Evolutionary conservation across 345 rosid genomes (phyloP), one percentile per base, ranked within the genome.

Genomic region (Diplotaxis tenuifolia): DNA sequence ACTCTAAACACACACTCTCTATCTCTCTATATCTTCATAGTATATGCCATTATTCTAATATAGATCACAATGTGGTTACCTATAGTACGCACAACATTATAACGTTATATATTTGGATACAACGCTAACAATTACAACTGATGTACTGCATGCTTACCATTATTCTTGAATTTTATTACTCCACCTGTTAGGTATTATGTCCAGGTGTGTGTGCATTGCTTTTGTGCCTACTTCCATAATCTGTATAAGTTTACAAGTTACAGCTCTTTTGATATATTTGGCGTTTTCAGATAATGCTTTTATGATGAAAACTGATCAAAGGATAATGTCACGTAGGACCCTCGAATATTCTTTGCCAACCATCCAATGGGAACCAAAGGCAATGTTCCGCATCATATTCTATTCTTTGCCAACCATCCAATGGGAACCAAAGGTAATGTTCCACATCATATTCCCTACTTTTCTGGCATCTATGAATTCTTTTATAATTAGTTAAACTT

Each of bases 391-490:
- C n/a, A n/a, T n/a, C n/a, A n/a, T n/a, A n/a, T n/a, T n/a, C n/a
- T 28, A 53, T 62, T 71, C 62, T 66, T 65, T 47, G 49, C 72
- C 76, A 77, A 57, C 72, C 57, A 65, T 65, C 72, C 63, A 77
- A 14, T 45, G 7, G 19, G 18, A n/a, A 45, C n/a, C 50, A 45
- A 45, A 45, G 50, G 18, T 19, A 45, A 45, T 6, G 19, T 45
- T 19, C 4, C 42, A 45, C 50, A 19, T 45, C 50, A 45, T 45
- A 45, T 45, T 45, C 50, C 50, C 7, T 15, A 6, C 50, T 45
- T 45, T 45, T 45, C 50, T 45, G 50, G n/a, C 50, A 45, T 45
- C 50, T 45, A n/a, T 6, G 50, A 45, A 18, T 45, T 45, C 19
- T 45, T 45, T 45, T 45, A 45, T 40, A 38, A 38, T 38, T n/a